Evolutionary conservation across 352 stramenopile genomes (phyloP).

Genomic region (Achlya hypogyna): DNA sequence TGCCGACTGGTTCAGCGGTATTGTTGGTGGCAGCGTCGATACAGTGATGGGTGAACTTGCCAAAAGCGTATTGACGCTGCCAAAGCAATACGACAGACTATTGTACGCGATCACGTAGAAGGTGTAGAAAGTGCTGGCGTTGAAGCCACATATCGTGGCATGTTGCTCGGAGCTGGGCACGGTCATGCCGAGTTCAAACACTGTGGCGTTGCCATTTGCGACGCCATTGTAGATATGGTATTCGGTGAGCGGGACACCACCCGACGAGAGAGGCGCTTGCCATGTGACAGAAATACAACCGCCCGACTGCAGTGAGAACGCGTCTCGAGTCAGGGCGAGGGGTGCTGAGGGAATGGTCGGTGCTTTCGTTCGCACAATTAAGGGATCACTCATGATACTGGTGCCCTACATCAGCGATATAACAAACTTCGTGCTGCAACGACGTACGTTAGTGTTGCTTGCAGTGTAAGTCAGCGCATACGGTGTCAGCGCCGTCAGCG

Average conservation of each 20-base stretch:
- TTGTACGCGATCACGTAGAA: conserved; percentile 33
- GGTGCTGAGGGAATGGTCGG: not conserved
- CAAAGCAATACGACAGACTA: conserved; percentile 2
- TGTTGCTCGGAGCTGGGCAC: conserved; percentile 21
- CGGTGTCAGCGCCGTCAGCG: not conserved
- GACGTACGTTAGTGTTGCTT: not conserved
- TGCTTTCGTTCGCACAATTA: not conserved
- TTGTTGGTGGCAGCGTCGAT: not conserved
- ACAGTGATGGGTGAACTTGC: not conserved
- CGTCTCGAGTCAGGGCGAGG: not conserved
- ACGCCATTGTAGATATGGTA: conserved; percentile 6
- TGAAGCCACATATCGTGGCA: conserved; percentile 39
- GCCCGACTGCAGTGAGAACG: not conserved
- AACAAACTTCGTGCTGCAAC: not conserved
- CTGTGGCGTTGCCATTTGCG: not conserved
- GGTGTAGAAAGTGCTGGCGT: conserved; percentile 37
- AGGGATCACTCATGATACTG: not conserved
- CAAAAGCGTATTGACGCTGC: not conserved
- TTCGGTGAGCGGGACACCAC: not conserved
- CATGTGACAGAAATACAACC: not conserved
- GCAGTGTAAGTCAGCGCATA: conserved; percentile 3
- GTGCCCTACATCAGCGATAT: not conserved
- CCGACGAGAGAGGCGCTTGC: not conserved
- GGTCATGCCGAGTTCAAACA: conserved; percentile 23
- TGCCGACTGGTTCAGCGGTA: not conserved